phyloP scores from a whole-genome alignment of 2,329 filamentous ascomycete genomes.

The Grosmannia serpens region DNA sequence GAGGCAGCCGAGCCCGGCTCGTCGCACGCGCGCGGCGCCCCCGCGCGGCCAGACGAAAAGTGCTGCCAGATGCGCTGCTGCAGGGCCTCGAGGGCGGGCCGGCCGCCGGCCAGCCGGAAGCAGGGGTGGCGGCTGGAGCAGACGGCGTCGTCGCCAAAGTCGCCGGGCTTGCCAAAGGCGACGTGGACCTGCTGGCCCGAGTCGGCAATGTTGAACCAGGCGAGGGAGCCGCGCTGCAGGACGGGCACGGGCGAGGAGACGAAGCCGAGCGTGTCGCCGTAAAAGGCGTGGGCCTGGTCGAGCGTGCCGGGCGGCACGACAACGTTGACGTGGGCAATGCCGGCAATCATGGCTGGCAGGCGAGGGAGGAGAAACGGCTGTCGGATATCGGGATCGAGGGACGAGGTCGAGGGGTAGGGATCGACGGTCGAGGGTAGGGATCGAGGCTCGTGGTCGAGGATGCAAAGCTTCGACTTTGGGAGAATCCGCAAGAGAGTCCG shows the following conservation, averaged over 20 bases:
- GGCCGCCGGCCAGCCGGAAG: slow-evolving; percentile 35
- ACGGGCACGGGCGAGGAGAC: slow-evolving; percentile 38
- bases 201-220: slow-evolving; percentile 50
- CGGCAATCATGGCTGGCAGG: slow-evolving; percentile 13
- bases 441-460: too few relatives aligned
- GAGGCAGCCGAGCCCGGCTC: slow-evolving; percentile 33
- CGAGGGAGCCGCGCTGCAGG: slow-evolving; percentile 35
- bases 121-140: slow-evolving; percentile 43
- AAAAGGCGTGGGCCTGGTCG: slow-evolving; percentile 39
- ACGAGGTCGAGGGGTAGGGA: neutral
- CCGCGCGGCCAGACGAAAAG: slow-evolving; percentile 31
- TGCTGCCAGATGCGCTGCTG: slow-evolving; percentile 40
- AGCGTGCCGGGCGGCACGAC: slow-evolving; percentile 43
- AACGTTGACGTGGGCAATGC: slow-evolving; percentile 41
- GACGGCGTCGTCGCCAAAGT: slow-evolving; percentile 16
- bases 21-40: slow-evolving; percentile 43
- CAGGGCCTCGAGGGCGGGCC: slow-evolving; percentile 34
- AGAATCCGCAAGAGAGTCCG: too few relatives aligned
- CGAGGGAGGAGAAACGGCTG: neutral
- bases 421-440: too few relatives aligned
- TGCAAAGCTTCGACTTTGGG: too few relatives aligned
- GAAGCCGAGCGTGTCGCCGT: slow-evolving; percentile 43
- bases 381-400: neutral
- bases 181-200: slow-evolving; percentile 46
- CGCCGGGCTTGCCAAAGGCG: slow-evolving; percentile 27